A percentile compares a stretch with the other conserved stretches of the same genome.
phyloP scores from a whole-genome alignment of 2,329 filamentous ascomycete species.

The Ilyonectria destructans region DNA sequence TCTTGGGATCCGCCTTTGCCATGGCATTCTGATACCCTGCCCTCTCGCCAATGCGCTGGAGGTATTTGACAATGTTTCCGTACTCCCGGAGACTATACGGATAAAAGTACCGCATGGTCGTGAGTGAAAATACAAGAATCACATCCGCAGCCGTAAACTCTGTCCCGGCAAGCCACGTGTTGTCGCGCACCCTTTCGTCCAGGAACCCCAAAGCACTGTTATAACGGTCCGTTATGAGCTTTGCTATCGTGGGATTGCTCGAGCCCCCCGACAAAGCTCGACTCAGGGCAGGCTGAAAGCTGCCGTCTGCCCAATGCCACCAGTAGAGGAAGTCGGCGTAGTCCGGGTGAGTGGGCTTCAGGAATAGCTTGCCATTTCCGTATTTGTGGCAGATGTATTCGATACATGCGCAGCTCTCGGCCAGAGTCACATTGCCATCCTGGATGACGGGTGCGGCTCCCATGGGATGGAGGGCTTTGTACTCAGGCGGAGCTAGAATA shows the following conservation, averaged over 20 bases:
- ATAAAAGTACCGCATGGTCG: conserved; percentile 72
- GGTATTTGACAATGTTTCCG: conserved; percentile 61
- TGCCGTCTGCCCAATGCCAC: conserved; percentile 72
- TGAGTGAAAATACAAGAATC: conserved; percentile 74
- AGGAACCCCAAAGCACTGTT: conserved; percentile 63
- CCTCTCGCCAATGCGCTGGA: conserved; percentile 61
- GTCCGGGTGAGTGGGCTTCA: conserved; percentile 61
- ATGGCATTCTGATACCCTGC: conserved; percentile 65
- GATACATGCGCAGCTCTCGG: conserved; percentile 72
- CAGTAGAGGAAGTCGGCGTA: conserved; percentile 77
- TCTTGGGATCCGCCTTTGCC: conserved; percentile 65
- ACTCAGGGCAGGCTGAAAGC: conserved; percentile 58
- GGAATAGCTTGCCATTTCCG: conserved; percentile 64
- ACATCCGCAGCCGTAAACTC: conserved; percentile 78
- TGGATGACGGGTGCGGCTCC: conserved; percentile 74
- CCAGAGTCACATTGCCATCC: conserved; percentile 67
- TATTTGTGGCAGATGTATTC: conserved; percentile 75
- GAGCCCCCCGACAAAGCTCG: conserved; percentile 52
- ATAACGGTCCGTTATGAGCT: conserved; percentile 54
- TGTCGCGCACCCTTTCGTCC: conserved; percentile 64
- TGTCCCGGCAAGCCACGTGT: conserved; percentile 72
- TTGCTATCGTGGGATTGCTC: conserved; percentile 46
- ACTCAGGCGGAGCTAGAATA: conserved; percentile 41
- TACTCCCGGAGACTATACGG: conserved; percentile 61
- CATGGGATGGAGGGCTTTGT: conserved; percentile 58